Conservation (phyloP, 257 asterid genomes). For the Capsicum chinense region DNA sequence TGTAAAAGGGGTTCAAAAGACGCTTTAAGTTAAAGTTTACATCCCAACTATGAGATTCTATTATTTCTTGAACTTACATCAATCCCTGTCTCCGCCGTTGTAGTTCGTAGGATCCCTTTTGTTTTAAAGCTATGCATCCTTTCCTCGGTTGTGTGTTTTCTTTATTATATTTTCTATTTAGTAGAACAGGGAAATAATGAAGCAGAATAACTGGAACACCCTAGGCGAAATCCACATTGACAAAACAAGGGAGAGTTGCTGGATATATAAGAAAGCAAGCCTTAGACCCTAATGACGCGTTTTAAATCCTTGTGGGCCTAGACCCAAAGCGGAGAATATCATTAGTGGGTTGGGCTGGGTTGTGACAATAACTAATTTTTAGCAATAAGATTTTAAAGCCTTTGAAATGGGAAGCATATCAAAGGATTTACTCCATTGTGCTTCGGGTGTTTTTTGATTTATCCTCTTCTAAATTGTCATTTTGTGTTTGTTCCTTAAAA, state of each 20-base stretch:
- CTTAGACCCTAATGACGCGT: too few species aligned
- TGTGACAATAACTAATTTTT: neutral
- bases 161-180: neutral
- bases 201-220: neutral
- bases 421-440: neutral
- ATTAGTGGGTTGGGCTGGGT: too few species aligned
- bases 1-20: slow-evolving; percentile 12
- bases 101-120: neutral
- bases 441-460: slow-evolving; percentile 8
- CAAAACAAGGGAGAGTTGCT: too few species aligned
- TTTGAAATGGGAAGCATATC: slow-evolving; percentile 4
- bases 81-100: neutral
- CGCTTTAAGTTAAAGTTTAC: neutral
- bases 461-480: slow-evolving; percentile 20
- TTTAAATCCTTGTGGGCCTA: too few species aligned
- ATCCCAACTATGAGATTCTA: neutral
- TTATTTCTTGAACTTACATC: neutral
- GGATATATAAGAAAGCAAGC: too few species aligned
- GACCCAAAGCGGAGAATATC: too few species aligned
- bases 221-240: too few species aligned
- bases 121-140: slow-evolving; percentile 8
- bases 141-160: neutral
- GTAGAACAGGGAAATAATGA: neutral
- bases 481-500: neutral
- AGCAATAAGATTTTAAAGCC: neutral